These are phyloP conservation scores for Salvia splendens DNA, from an alignment of 257 asterid species.

Conservation along the genomic window DNA sequence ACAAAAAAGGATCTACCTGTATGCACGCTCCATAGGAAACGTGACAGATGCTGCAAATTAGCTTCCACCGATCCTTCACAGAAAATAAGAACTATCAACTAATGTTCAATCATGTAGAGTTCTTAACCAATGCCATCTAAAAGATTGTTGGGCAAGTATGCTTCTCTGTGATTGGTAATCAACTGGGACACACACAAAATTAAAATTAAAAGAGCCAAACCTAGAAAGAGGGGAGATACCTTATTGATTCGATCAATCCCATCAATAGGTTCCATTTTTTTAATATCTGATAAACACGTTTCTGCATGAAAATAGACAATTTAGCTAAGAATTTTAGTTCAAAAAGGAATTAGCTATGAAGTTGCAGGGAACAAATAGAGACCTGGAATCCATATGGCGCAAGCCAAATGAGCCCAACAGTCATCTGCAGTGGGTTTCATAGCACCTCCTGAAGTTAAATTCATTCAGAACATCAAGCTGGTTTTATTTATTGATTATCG, in stretches of 20 bases:
- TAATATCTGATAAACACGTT: conserved; percentile 87
- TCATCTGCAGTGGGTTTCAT: conserved; percentile 99
- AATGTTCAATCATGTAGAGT: conserved; percentile 27
- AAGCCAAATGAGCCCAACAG: conserved; percentile 99
- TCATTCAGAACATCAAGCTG: conserved; percentile 28
- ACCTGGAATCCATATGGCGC: conserved; percentile 99
- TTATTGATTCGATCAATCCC: conserved; percentile 78
- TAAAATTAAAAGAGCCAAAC: conserved; percentile 8
- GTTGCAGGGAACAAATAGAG: conserved; percentile 16
- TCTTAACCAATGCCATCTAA: conserved; percentile 17
- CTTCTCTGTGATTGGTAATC: conserved; percentile 15
- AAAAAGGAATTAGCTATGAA: neutral
- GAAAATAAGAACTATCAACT: conserved; percentile 28
- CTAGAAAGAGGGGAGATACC: conserved; percentile 54
- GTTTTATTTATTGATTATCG: conserved; percentile 20
- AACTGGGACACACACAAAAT: conserved; percentile 6
- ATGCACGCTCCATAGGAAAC: conserved; percentile 98
- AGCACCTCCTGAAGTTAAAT: conserved; percentile 78
- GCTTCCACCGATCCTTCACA: conserved; percentile 95
- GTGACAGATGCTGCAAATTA: conserved; percentile 84
- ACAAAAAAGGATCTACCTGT: conserved; percentile 61
- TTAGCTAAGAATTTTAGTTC: conserved; percentile 13
- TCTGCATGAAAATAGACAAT: conserved; percentile 54
- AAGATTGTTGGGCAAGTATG: conserved; percentile 16
- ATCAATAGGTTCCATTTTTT: conserved; percentile 98